These are phyloP conservation scores for Linderniella brevidens DNA, from an alignment of 257 asterid genomes.

Conservation along the genomic window DNA sequence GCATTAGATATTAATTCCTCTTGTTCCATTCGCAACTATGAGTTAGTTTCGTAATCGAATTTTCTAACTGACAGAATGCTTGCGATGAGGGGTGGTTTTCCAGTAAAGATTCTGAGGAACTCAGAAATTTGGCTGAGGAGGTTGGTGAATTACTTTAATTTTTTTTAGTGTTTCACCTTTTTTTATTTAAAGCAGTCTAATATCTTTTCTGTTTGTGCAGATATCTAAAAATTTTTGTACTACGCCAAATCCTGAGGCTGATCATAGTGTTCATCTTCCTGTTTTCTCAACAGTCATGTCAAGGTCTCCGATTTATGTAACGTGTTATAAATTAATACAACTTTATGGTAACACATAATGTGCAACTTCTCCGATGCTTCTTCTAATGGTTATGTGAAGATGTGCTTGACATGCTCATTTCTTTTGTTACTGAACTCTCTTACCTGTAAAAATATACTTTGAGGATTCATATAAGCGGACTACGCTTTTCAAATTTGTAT, in stretches of 20 bases:
- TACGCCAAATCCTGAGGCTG: background rate
- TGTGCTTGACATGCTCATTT: too few relatives aligned
- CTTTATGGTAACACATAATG: too few relatives aligned
- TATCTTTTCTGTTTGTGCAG: conserved; percentile 2
- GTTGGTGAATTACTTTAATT: conserved; percentile 11
- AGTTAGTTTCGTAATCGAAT: conserved; percentile 1
- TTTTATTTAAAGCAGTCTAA: background rate
- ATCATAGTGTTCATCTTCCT: background rate
- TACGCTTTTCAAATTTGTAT: too few relatives aligned
- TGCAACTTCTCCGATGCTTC: too few relatives aligned
- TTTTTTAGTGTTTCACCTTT: too few relatives aligned
- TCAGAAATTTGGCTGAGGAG: conserved; percentile 29
- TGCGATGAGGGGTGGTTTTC: conserved; percentile 53
- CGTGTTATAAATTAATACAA: too few relatives aligned
- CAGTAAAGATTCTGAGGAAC: conserved; percentile 42
- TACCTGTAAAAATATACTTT: too few relatives aligned
- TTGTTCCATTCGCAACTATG: too few relatives aligned
- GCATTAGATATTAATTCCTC: too few relatives aligned
- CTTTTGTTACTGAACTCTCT: too few relatives aligned
- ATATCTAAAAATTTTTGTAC: background rate
- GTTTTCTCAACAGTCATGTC: background rate
- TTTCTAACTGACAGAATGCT: conserved; percentile 33
- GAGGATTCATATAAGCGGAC: too few relatives aligned
- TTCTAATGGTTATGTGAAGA: too few relatives aligned
- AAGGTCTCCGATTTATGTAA: background rate